Evolutionary conservation across 371 early-diverging fungal species (phyloP), one percentile per base, ranked within the genome.

Genomic region (Mucor velutinosus): DNA sequence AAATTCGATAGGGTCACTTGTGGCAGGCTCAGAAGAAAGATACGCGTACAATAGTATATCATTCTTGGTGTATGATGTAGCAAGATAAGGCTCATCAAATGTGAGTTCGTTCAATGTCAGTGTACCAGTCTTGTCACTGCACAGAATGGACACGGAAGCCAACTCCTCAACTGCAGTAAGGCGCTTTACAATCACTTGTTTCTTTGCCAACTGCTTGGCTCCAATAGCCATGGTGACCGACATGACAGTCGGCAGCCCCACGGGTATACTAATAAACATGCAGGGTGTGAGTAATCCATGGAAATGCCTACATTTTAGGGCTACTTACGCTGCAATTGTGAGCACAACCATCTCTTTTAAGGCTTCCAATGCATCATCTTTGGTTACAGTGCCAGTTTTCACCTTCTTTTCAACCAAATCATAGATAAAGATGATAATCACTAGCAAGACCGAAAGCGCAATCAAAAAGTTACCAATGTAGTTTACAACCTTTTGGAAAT

Each of bases 41-140:
- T 91, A 95, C 1, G 95, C 89, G 69, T 89, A 86, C 56, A 95
- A 73, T 8, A 97, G 86, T n/a, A 97, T 84, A 64, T 95, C 95
- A 57, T 93, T 87, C 37, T 91, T 87, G 58, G 90, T 87, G 72
- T 87, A 93, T 23, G 81, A 78, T 33, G 82, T 80, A 70, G 89
- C 71, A 21, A 96, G 86, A 82, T 87, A 95, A 21, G 97, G 97
- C 65, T 92, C 91, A 61, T 93, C 93, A 76, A 96, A 95, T 14
- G 94, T 90, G 60, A 97, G 88, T 86, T 95, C 89, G 86, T 95
- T 95, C 23, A 92, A 80, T 14, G 98, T 98, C 58, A 98, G 85
- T 19, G 99, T 99, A 61, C 99, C 99, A 5, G 99, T 99, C 79
- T 93, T 99, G 80, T 99, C 99, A 8, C 95, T 95, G 79, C 97